These are phyloP conservation scores for Strobilomyces dryophilus DNA, from an alignment of 768 basidiomycete genomes.

Conservation along the genomic window DNA sequence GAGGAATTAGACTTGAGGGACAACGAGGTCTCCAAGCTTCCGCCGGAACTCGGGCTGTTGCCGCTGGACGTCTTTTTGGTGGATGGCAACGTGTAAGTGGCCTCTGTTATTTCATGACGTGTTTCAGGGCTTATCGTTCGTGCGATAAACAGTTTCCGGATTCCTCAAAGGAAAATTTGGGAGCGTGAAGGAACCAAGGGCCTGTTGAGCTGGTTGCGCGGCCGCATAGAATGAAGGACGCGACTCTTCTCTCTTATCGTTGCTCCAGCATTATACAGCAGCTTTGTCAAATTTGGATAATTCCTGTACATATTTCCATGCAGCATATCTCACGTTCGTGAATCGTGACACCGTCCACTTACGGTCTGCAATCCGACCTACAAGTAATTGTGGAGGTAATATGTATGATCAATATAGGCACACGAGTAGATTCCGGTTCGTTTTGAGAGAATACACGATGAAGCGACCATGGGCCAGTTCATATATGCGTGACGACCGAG, in stretches of 20 bases:
- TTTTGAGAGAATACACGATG: not conserved
- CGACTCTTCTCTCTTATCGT: not conserved
- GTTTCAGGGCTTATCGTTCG: not conserved
- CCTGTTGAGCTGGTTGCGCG: constrained; percentile 71
- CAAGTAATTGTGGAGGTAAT: too few species aligned
- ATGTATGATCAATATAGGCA: too few species aligned
- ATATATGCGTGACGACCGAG: too few species aligned
- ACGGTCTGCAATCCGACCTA: too few species aligned
- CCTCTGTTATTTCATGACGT: not conserved
- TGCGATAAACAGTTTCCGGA: constrained; percentile 56
- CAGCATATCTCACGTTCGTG: not conserved
- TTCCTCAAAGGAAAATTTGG: constrained; percentile 79
- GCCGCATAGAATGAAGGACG: constrained; percentile 54
- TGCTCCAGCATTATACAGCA: not conserved
- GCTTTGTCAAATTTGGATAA: not conserved
- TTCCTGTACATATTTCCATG: not conserved
- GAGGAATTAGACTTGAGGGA: constrained; percentile 83
- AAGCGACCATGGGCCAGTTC: not conserved
- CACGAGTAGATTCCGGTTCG: too few species aligned
- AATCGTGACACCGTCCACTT: too few species aligned
- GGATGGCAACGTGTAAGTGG: constrained; percentile 76
- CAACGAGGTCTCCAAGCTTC: constrained; percentile 71
- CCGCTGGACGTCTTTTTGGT: constrained; percentile 80
- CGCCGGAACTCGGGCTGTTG: constrained; percentile 65
- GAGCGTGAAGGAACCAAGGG: constrained; percentile 85